Conservation (phyloP, 1,139 yeast species). For the Pneumocystis canis region DNA sequence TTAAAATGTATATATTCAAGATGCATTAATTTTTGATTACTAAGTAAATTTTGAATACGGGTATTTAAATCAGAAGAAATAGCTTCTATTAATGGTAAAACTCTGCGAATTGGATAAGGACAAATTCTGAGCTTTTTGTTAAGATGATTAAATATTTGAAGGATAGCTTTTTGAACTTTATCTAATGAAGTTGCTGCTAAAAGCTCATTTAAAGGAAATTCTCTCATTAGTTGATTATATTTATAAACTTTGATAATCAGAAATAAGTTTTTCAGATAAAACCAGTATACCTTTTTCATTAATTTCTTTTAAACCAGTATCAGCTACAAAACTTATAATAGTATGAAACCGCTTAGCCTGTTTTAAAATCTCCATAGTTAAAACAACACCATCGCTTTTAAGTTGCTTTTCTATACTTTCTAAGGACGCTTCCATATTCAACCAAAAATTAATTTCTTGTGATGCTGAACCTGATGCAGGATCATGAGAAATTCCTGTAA, state of each 20-base stretch:
- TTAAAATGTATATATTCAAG: conserved; percentile 27
- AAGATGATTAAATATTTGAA: conserved; percentile 44
- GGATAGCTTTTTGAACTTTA: conserved; percentile 35
- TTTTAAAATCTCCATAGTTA: conserved; percentile 50
- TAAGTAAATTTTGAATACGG: conserved; percentile 22
- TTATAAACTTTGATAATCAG: conserved; percentile 29
- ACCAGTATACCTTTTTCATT: conserved; percentile 21
- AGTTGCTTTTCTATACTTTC: conserved; percentile 45
- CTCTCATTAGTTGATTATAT: conserved; percentile 51
- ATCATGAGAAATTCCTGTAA: conserved; percentile 38
- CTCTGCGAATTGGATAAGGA: conserved; percentile 51
- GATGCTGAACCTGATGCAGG: conserved; percentile 44
- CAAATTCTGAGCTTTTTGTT: conserved; percentile 43
- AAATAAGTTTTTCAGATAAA: neutral
- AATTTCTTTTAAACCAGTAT: conserved; percentile 53
- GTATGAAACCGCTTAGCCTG: conserved; percentile 69
- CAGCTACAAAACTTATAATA: conserved; percentile 56
- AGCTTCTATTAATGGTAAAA: conserved; percentile 50
- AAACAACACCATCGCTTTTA: conserved; percentile 36
- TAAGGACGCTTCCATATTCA: conserved; percentile 51
- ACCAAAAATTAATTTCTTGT: conserved; percentile 74
- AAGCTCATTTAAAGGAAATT: conserved; percentile 54
- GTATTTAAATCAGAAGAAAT: conserved; percentile 35
- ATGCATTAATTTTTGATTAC: conserved; percentile 26
- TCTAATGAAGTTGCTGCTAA: conserved; percentile 35